These are phyloP conservation scores for Aspergillus campestris DNA, from an alignment of 495 filamentous ascomycete species.

Conservation along the genomic window DNA sequence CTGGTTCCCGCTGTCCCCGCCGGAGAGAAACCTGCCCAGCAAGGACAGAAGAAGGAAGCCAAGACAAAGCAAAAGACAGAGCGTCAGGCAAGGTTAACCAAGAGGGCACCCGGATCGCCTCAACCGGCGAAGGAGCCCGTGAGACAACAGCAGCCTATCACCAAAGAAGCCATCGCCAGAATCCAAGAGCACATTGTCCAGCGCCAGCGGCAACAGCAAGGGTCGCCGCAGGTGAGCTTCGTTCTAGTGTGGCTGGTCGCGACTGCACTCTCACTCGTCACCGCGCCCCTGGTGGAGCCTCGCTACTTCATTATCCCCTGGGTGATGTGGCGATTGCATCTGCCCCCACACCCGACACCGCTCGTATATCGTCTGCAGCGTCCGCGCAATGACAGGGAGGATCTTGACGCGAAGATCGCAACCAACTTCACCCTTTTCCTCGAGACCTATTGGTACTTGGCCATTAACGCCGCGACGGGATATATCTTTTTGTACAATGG, in stretches of 20 bases:
- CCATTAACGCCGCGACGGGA: conserved; percentile 64
- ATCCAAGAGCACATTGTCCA: conserved; percentile 26
- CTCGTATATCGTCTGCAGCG: conserved; percentile 18
- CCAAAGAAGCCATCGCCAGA: conserved; percentile 24
- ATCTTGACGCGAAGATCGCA: conserved; percentile 19
- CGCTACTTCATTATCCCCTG: conserved; percentile 93
- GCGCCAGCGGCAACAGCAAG: conserved; percentile 25
- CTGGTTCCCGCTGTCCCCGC: conserved; percentile 13
- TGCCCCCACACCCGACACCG: conserved; percentile 44
- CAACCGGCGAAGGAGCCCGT: not conserved
- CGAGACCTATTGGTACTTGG: conserved; percentile 73
- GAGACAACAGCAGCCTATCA: conserved; percentile 10
- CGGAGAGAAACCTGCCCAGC: conserved; percentile 1
- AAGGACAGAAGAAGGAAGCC: conserved; percentile 13
- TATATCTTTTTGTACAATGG: conserved; percentile 73
- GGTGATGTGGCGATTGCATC: conserved; percentile 83
- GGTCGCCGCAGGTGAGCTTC: conserved; percentile 41
- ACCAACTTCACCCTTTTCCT: conserved; percentile 44
- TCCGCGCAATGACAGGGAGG: conserved; percentile 15
- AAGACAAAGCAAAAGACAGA: conserved; percentile 17
- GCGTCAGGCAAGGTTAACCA: conserved; percentile 17
- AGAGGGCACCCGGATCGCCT: conserved; percentile 10
- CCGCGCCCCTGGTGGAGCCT: conserved; percentile 87
- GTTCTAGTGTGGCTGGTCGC: conserved; percentile 62
- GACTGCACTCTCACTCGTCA: conserved; percentile 67